A percentile compares a stretch with the other conserved stretches of the same genome.
These are phyloP conservation scores for Trametes pubescens DNA, from an alignment of 1,284 basidiomycete genomes.

Conservation along the genomic window DNA sequence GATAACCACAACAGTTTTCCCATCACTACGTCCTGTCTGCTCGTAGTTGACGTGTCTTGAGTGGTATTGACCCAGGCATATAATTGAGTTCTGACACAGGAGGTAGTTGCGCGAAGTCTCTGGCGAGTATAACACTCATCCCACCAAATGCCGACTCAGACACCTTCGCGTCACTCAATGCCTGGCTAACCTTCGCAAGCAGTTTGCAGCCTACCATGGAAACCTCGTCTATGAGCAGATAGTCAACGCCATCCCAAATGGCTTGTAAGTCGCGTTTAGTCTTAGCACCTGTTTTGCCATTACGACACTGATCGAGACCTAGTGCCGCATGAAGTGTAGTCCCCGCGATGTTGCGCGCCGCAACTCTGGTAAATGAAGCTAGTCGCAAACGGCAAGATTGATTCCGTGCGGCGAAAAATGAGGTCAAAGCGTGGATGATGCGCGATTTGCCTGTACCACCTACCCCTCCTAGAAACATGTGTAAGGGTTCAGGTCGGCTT, in stretches of 20 bases:
- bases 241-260: conserved; percentile 50
- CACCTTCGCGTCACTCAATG: conserved; percentile 43
- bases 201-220: conserved; percentile 50
- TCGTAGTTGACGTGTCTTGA: not conserved
- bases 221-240: conserved; percentile 51
- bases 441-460: conserved; percentile 29
- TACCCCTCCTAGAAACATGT: conserved; percentile 42
- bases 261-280: conserved; percentile 30
- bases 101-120: conserved; percentile 50
- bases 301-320: conserved; percentile 26
- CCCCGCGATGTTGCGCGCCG: conserved; percentile 46
- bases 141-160: conserved; percentile 46
- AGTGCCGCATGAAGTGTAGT: conserved; percentile 48
- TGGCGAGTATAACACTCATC: conserved; percentile 49
- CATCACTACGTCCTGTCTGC: not conserved
- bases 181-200: conserved; percentile 40
- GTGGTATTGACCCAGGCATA: conserved; percentile 24
- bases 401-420: conserved; percentile 38
- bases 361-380: conserved; percentile 46
- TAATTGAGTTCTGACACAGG: conserved; percentile 41
- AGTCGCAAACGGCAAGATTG: conserved; percentile 40
- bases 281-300: not conserved
- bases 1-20: conserved; percentile 7
- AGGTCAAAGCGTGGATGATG: conserved; percentile 44
- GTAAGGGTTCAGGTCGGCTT: no score